These are phyloP conservation scores for Phalaenopsis aphrodite DNA, from an alignment of 106 monocot species.

Conservation along the genomic window DNA sequence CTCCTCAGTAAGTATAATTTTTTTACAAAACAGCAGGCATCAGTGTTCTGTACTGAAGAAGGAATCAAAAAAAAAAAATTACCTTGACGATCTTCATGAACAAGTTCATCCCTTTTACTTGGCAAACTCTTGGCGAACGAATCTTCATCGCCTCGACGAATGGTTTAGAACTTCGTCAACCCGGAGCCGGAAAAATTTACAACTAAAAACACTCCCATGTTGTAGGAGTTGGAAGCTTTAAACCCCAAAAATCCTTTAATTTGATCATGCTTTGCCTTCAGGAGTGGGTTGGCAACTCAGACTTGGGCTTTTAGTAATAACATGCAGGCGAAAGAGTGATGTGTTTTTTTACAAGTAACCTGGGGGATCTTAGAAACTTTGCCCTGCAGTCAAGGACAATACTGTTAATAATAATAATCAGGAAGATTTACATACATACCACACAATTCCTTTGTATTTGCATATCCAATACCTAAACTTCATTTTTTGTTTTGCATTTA, in stretches of 20 bases:
- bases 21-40: no score
- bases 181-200: no score
- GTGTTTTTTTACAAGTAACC: background rate
- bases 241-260: background rate
- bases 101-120: background rate
- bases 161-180: background rate
- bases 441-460: no score
- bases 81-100: background rate
- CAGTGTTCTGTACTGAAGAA: background rate
- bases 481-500: no score
- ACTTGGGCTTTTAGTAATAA: background rate
- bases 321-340: background rate
- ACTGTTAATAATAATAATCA: background rate
- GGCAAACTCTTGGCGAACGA: background rate
- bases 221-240: constrained; percentile 1
- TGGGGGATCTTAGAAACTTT: constrained; percentile 2
- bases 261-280: background rate
- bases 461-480: no score
- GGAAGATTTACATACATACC: no score
- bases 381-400: background rate
- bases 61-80: background rate
- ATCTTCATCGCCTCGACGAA: background rate
- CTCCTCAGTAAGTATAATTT: no score
- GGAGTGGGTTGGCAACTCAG: background rate
- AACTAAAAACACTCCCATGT: background rate